These are phyloP conservation scores for Paramecium sonneborni DNA, from an alignment of 73 alveolate species.

Conservation along the genomic window DNA sequence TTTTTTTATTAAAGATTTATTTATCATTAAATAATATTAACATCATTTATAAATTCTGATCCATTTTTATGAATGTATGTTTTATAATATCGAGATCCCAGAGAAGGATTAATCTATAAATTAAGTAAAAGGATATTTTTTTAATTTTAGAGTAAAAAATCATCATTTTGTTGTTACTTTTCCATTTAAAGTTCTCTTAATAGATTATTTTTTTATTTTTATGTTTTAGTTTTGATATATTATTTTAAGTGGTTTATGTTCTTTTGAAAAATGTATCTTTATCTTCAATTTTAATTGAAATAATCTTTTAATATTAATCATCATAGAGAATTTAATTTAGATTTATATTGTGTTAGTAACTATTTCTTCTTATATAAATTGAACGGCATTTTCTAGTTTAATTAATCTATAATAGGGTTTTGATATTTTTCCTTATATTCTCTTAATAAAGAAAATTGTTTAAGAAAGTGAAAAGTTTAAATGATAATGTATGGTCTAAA, in stretches of 20 bases:
- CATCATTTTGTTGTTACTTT: neutral
- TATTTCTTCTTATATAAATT: neutral
- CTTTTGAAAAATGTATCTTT: neutral
- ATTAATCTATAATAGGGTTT: neutral
- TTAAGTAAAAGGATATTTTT: neutral
- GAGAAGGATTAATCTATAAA: neutral
- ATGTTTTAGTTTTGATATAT: no score
- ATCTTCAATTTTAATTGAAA: neutral
- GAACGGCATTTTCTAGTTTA: neutral
- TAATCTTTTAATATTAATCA: neutral
- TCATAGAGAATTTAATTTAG: neutral
- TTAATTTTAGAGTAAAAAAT: neutral
- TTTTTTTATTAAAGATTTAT: neutral
- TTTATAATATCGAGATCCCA: conserved; percentile 16
- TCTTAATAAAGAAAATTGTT: neutral
- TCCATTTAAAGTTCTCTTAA: neutral
- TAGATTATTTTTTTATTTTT: neutral
- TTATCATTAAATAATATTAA: neutral
- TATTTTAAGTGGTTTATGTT: neutral
- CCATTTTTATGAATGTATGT: neutral
- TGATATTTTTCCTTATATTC: no score
- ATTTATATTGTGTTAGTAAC: neutral
- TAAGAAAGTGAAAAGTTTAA: neutral
- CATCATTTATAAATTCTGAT: neutral
- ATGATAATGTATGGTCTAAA: neutral